Evolutionary conservation across 1,284 basidiomycete genomes (phyloP).

Genomic region (Trichosporon coremiiforme): DNA sequence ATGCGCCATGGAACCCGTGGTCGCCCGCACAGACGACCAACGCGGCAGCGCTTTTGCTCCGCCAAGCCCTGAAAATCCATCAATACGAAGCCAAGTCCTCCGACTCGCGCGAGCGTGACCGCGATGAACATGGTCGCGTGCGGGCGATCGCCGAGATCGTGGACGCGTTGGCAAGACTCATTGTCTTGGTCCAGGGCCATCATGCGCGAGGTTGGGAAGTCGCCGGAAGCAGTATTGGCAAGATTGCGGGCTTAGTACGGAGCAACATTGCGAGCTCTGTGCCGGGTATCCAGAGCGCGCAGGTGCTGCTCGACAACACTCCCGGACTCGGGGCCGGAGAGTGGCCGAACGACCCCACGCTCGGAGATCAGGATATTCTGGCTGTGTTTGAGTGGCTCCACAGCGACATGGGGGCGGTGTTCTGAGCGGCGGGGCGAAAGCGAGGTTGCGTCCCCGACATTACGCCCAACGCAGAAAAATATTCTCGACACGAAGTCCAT

Average conservation of each 20-base stretch:
- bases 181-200: conserved; percentile 21
- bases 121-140: conserved; percentile 11
- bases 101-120: neutral
- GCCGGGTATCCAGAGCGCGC: conserved; percentile 27
- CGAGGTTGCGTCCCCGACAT: too few relatives aligned
- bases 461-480: too few relatives aligned
- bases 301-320: conserved; percentile 19
- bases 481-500: too few relatives aligned
- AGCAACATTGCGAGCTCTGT: conserved; percentile 21
- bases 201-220: conserved; percentile 25
- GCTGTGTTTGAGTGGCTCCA: conserved; percentile 34
- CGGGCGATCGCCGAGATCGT: conserved; percentile 20
- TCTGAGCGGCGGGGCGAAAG: too few relatives aligned
- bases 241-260: conserved; percentile 17
- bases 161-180: conserved; percentile 20
- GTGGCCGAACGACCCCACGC: neutral
- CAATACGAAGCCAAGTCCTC: conserved; percentile 2
- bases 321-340: neutral
- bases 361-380: neutral
- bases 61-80: conserved; percentile 29
- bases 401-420: conserved; percentile 23
- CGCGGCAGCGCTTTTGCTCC: conserved; percentile 27
- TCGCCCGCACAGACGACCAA: conserved; percentile 29
- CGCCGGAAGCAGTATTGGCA: conserved; percentile 28
- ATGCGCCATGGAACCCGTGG: conserved; percentile 28